Percentiles rank a stretch among this genome's conserved stretches.
phyloP scores from a whole-genome alignment of 441 rosid genomes.

The Mallotus repandus region DNA sequence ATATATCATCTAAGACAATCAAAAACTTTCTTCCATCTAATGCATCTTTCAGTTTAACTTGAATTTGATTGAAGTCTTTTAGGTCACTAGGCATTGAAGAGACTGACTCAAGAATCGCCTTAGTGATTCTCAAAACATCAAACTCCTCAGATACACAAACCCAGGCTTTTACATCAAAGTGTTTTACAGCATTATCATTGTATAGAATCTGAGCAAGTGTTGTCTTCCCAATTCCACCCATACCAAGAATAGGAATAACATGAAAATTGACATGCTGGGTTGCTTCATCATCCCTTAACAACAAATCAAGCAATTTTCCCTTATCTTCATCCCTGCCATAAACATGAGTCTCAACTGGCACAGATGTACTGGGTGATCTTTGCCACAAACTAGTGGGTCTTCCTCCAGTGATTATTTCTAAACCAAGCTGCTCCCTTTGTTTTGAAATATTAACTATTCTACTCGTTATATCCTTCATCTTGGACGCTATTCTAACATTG shows the following conservation, averaged over 20 bases:
- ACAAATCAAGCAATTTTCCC: not conserved
- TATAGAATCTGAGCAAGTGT: constrained; percentile 21
- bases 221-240: constrained; percentile 5
- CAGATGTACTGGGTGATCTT: constrained; percentile 12
- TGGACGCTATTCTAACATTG: not conserved
- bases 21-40: constrained; percentile 8
- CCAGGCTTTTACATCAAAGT: constrained; percentile 18
- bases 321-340: constrained; percentile 19
- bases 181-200: not conserved
- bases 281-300: not conserved
- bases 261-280: not conserved
- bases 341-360: constrained; percentile 5
- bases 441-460: not conserved
- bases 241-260: constrained; percentile 12
- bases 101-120: constrained; percentile 8
- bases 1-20: constrained; percentile 15
- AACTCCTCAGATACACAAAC: constrained; percentile 24
- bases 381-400: not conserved
- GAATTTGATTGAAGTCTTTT: constrained; percentile 14
- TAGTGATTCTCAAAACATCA: constrained; percentile 16
- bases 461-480: not conserved
- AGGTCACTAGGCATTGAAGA: not conserved
- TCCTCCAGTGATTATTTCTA: not conserved
- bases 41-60: constrained; percentile 2
- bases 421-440: not conserved